Evolutionary conservation across 306 rosid species (phyloP), one percentile per base, ranked within the genome.

Genomic region (Dalbergia cochinchinensis): DNA sequence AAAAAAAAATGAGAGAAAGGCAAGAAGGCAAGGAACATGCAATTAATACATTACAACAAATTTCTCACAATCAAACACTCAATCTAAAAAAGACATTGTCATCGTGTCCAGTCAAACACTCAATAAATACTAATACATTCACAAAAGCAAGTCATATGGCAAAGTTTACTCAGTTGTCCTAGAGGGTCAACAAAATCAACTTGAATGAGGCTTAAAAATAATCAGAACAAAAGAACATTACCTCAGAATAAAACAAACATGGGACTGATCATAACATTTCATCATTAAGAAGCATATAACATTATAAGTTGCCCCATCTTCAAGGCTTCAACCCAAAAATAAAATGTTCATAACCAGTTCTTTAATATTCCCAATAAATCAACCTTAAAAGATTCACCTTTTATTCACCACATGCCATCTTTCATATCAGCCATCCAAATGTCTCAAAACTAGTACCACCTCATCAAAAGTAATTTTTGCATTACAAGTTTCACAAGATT

Each of bases 141-240:
- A 71, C 51, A 41, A 34, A 58, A 65, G 71, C 39, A 78, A 77
- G 67, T 65, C 64, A 78, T 45, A 78, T 78, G 14, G 69, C 20
- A 84, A 61, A 11, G 20, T 74, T 69, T 8, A 55, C 50, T 44
- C 51, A 66, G 44, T 71, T 19, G 66, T 65, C 26, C 82, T 31
- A 58, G 63, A 79, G 69, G 19, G 77, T 48, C 63, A 65, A 71
- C 61, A 76, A 63, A 8, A 20, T 22, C 47, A 44, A 80, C 45
- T 68, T 64, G 47, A 80, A 76, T 57, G 67, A 80, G 55, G 73
- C 44, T 57, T 37, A 37, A 31, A 58, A 48, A 57, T 47, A 7
- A 37, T 54, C 37, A 7, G 18, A 19, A 80, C 41, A 59, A 81
- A 81, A 58, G 71, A 61, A 74, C 34, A 26, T n/a, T 45, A 54